A percentile compares a stretch with the other conserved stretches of the same genome.
phyloP scores from a whole-genome alignment of 169 alveolate genomes.

The Cardiosporidium cionae region DNA sequence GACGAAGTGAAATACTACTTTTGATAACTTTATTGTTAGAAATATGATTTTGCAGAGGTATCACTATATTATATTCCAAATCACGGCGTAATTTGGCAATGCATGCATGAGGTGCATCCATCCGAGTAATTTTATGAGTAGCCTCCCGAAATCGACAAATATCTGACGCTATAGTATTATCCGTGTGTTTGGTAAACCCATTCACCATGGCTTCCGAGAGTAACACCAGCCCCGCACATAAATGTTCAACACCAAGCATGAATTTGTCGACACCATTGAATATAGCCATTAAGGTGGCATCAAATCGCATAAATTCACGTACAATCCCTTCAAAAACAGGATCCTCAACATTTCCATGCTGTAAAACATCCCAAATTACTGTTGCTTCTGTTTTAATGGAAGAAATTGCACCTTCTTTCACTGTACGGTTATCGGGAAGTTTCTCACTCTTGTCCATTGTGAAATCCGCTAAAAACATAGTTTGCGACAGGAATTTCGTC shows the following conservation, averaged over 20 bases:
- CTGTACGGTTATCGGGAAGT: too few relatives aligned
- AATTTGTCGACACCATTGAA: constrained; percentile 11
- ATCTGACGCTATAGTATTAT: constrained; percentile 7
- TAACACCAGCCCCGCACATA: constrained; percentile 10
- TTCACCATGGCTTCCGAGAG: constrained; percentile 27
- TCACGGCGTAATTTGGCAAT: constrained; percentile 18
- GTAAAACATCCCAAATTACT: too few relatives aligned
- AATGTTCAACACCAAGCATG: constrained; percentile 6
- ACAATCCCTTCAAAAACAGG: constrained; percentile 38
- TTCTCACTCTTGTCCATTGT: too few relatives aligned
- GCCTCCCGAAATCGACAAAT: constrained; percentile 14
- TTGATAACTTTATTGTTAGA: constrained; percentile 8
- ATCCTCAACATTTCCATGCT: too few relatives aligned
- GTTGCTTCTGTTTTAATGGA: too few relatives aligned
- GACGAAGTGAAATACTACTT: neutral
- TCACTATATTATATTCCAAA: constrained; percentile 10
- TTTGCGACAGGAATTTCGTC: too few relatives aligned
- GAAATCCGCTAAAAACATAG: too few relatives aligned
- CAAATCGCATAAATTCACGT: constrained; percentile 24
- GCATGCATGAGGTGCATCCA: constrained; percentile 34
- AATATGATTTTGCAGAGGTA: constrained; percentile 21
- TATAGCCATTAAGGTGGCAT: constrained; percentile 10
- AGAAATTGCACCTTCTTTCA: too few relatives aligned
- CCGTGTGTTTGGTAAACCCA: constrained; percentile 16
- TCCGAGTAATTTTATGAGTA: constrained; percentile 7